Base-by-base conservation (phyloP, 2,329 filamentous ascomycete species). In the Pseudomassariella vexata region DNA sequence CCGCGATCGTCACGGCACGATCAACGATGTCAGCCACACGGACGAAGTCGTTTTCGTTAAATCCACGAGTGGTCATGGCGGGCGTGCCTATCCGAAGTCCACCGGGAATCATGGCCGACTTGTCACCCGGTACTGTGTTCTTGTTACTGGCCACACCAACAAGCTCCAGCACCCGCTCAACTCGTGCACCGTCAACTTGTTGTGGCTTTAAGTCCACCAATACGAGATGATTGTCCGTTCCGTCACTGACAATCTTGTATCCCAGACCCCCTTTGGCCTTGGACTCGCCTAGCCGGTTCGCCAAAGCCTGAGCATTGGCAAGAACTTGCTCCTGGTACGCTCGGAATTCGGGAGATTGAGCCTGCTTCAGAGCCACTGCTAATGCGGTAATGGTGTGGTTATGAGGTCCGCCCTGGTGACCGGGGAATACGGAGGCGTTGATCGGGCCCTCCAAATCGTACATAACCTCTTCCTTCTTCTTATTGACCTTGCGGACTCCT, bases 321-420 rank as follows among this genome's bases (percentile, higher is more conserved):
- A 96, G 73, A 34, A 96, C 89, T 54, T 86, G 82, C 51, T 85
- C 70, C 64, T 98, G 92, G 66, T 98, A 98, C 34, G 84, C 73
- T 57, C 83, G 85, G 72, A 98, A 98, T 55, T 95, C 89, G 29
- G 82, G 77, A 5, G 79, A 79, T 56, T 89, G 86, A 3, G 87
- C 87, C 64, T 98, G 92, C 67, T 95, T 94, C 38, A 98, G 73
- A 9, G 92, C 92, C 29, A 98, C 92, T 14, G 92, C 80, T 18
- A 98, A 73, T 26, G 92, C 92, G 21, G 92, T 94, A 59, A 98
- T 98, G 48, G 92, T 98, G 70, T 98, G 92, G 69, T 98, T 98
- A 67, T 98, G 92, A 33, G 92, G 92, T 16, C 92, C 92, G 56
- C 92, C 92, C 62, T 98, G 92, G 64, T 98, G 92, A 35, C 92